A percentile compares a stretch with the other conserved stretches of the same genome.
These are phyloP conservation scores for Scutellaria barbata DNA, from an alignment of 257 asterid species.

Conservation along the genomic window DNA sequence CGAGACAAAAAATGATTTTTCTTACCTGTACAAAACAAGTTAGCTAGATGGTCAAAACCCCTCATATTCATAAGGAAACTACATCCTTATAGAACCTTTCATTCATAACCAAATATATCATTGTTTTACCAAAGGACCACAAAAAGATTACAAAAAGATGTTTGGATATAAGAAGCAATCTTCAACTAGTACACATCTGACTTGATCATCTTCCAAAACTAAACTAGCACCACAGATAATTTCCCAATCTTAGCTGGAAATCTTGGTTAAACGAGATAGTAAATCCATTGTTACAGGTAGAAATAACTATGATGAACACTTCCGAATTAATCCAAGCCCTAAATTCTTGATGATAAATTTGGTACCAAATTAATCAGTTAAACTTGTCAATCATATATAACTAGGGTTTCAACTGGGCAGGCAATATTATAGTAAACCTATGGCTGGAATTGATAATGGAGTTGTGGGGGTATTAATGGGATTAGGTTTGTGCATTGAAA, in stretches of 20 bases:
- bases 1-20: no score
- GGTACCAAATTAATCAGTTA: slow-evolving; percentile 32
- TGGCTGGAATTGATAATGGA: slow-evolving; percentile 28
- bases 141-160: slow-evolving; percentile 23
- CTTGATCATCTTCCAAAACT: slow-evolving; percentile 35
- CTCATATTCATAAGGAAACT: slow-evolving; percentile 12
- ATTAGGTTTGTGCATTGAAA: slow-evolving; percentile 52
- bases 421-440: neutral
- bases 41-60: neutral
- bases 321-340: slow-evolving; percentile 19
- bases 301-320: slow-evolving; percentile 14
- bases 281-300: slow-evolving; percentile 17
- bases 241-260: slow-evolving; percentile 10
- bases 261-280: neutral
- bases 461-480: slow-evolving; percentile 36
- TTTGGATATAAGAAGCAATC: slow-evolving; percentile 33
- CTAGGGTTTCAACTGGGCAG: slow-evolving; percentile 24
- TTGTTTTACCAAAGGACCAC: slow-evolving; percentile 33
- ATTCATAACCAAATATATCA: slow-evolving; percentile 30
- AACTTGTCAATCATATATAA: slow-evolving; percentile 30
- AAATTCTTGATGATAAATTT: slow-evolving; percentile 16
- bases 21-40: no score
- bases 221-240: slow-evolving; percentile 21
- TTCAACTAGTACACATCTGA: slow-evolving; percentile 17
- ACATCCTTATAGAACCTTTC: slow-evolving; percentile 25